Conservation (phyloP, 169 alveolate genomes). For the Cryptosporidium ubiquitum region DNA sequence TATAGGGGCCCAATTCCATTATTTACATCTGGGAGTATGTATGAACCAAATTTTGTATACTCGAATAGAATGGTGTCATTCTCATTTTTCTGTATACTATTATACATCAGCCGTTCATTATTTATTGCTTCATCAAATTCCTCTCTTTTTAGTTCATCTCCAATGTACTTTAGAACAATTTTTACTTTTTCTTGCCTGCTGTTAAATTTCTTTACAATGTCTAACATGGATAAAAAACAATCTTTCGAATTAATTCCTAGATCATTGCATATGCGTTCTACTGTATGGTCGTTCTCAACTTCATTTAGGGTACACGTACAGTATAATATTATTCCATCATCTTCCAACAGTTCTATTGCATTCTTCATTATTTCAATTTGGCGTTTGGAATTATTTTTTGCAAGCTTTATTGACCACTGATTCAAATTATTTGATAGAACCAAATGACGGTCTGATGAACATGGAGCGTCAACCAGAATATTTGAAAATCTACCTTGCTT, state of each 20-base stretch:
- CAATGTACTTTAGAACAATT: background rate
- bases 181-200: background rate
- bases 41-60: constrained; percentile 61
- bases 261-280: constrained; percentile 15
- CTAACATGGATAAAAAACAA: constrained; percentile 7
- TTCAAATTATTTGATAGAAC: constrained; percentile 30
- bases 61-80: background rate
- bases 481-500: constrained; percentile 2
- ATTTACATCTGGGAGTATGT: constrained; percentile 57
- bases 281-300: constrained; percentile 80
- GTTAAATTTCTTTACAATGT: background rate
- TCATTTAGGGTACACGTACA: constrained; percentile 84
- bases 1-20: constrained; percentile 63
- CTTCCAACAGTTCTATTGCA: constrained; percentile 77
- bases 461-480: constrained; percentile 85
- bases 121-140: background rate
- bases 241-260: background rate
- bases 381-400: constrained; percentile 79
- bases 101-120: background rate
- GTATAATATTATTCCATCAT: constrained; percentile 80
- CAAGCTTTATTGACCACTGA: constrained; percentile 76
- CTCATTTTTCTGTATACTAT: background rate
- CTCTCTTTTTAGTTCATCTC: background rate
- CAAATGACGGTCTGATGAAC: constrained; percentile 81
- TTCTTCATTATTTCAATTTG: constrained; percentile 78